Percentiles rank a stretch among this genome's conserved stretches.
These are phyloP conservation scores for Teratosphaeria epicoccoides DNA, from an alignment of 2,329 filamentous ascomycete genomes.

Conservation along the genomic window DNA sequence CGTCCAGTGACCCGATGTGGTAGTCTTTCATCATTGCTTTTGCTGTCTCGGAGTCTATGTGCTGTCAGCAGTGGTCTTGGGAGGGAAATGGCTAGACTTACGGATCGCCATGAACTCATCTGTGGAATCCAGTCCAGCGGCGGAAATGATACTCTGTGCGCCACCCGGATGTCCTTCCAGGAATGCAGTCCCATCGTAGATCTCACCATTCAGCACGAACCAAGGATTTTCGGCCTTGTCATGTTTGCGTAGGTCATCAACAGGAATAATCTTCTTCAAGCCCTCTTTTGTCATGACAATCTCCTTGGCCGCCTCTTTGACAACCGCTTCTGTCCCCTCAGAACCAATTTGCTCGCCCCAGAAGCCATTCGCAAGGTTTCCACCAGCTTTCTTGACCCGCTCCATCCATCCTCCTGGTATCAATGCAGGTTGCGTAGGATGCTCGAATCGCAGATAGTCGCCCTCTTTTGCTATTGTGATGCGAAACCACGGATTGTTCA, in stretches of 20 bases:
- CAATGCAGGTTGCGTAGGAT: conserved; percentile 71
- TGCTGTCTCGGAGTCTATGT: conserved; percentile 74
- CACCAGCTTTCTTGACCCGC: conserved; percentile 69
- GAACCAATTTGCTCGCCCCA: conserved; percentile 67
- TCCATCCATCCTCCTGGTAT: conserved; percentile 89
- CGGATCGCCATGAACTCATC: conserved; percentile 90
- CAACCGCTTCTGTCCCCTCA: conserved; percentile 33
- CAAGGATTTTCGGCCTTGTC: conserved; percentile 57
- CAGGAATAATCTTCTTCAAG: conserved; percentile 51
- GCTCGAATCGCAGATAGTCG: conserved; percentile 63
- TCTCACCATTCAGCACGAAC: conserved; percentile 81
- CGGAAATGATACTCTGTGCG: conserved; percentile 70
- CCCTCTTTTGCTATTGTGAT: conserved; percentile 63
- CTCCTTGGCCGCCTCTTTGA: conserved; percentile 46
- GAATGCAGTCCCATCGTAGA: conserved; percentile 77
- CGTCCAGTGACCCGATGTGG: conserved; percentile 69
- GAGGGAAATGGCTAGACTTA: conserved; percentile 39
- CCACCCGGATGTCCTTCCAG: conserved; percentile 77
- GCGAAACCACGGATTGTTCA: conserved; percentile 94
- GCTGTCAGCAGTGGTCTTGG: not conserved
- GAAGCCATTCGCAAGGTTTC: conserved; percentile 67
- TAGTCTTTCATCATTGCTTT: conserved; percentile 82
- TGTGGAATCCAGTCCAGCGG: conserved; percentile 69
- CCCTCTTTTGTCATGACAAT: conserved; percentile 68
- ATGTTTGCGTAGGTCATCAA: conserved; percentile 63